A percentile compares a stretch with the other conserved stretches of the same genome.
Conservation (phyloP, 1,284 basidiomycete species). For the Cryptococcus amylolentus region DNA sequence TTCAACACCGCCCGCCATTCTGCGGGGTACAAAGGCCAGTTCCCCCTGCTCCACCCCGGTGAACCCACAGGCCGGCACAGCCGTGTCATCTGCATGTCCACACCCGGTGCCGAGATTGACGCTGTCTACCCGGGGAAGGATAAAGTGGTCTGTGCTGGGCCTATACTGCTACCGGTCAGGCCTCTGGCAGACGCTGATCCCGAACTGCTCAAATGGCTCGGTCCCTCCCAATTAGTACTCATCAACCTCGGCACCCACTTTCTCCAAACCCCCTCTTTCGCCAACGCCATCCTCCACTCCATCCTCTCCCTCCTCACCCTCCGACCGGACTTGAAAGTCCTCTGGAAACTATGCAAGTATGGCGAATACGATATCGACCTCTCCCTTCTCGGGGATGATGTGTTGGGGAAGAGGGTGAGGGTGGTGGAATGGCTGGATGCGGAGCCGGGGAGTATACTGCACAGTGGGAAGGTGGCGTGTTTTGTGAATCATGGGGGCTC, state of each 20-base stretch:
- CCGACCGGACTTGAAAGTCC: slow-evolving; percentile 19
- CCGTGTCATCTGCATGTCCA: slow-evolving; percentile 19
- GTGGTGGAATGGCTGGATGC: slow-evolving; percentile 21
- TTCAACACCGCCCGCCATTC: slow-evolving; percentile 13
- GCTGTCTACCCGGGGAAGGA: slow-evolving; percentile 5
- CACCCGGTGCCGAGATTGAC: slow-evolving; percentile 15
- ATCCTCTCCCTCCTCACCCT: slow-evolving; percentile 10
- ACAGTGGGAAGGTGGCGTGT: slow-evolving; percentile 18
- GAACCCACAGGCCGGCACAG: neutral
- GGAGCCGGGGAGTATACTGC: slow-evolving; percentile 17
- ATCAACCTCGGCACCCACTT: slow-evolving; percentile 20
- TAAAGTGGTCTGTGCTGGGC: slow-evolving; percentile 18
- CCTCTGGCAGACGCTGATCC: slow-evolving; percentile 13
- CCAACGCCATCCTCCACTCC: slow-evolving; percentile 9
- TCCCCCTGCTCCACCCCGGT: slow-evolving; percentile 7
- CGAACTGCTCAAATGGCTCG: slow-evolving; percentile 1
- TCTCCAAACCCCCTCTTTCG: slow-evolving; percentile 1
- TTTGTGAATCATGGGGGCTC: slow-evolving; percentile 28
- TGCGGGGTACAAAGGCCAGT: slow-evolving; percentile 15
- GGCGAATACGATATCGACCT: slow-evolving; percentile 5
- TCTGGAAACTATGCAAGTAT: slow-evolving; percentile 16
- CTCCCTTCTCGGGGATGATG: neutral
- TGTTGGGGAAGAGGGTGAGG: slow-evolving; percentile 12
- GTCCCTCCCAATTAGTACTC: slow-evolving; percentile 3
- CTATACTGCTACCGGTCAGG: slow-evolving; percentile 14